Evolutionary conservation across 257 asterid genomes (phyloP), one percentile per base, ranked within the genome.

Genomic region (Voacanga thouarsii): DNA sequence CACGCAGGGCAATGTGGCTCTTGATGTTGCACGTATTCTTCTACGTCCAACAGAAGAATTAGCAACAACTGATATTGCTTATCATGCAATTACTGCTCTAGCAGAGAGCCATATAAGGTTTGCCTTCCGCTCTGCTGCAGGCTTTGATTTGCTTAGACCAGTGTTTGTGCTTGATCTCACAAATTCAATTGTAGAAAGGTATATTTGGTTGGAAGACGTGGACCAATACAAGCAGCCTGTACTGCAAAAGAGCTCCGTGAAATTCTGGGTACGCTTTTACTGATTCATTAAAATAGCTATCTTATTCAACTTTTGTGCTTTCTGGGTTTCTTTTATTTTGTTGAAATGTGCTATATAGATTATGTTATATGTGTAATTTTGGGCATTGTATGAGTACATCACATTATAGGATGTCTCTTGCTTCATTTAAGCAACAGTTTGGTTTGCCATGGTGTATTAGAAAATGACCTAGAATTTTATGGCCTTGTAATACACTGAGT

Each of bases 191-290:
- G 80, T 83, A 95, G 99, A 90, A 95, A 89, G 85, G 97, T 95
- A 49, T 95, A 85, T 88, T 83, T 95, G 87, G 97, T 95, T 79
- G 99, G 99, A 82, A 89, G 99, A 82, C 97, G 98, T 70, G 99
- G 98, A 86, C 97, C 99, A 7, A 96, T 89, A 56, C 99, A 95
- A 87, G 97, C 97, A 74, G 93, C 99, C 63, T 95, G 94, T 77
- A 93, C 99, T 10, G 94, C 99, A 3, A 95, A 95, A 86, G 99
- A 95, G 89, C 83, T 95, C 33, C 92, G 98, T 69, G 98, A 93
- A 88, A 53, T 93, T 84, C 86, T 95, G 57, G 96, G 99, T 93
- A 88, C 61, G 71, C 23, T 63, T 49, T 28, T 8, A 9, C 33
- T 47, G 47, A 53, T 12, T 78, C 47, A 57, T 82, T 77, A 51